Percentiles rank a stretch among this genome's conserved stretches.
Evolutionary conservation across 177 flowering plant genomes (phyloP).

Genomic region (Vitis hybrid): DNA sequence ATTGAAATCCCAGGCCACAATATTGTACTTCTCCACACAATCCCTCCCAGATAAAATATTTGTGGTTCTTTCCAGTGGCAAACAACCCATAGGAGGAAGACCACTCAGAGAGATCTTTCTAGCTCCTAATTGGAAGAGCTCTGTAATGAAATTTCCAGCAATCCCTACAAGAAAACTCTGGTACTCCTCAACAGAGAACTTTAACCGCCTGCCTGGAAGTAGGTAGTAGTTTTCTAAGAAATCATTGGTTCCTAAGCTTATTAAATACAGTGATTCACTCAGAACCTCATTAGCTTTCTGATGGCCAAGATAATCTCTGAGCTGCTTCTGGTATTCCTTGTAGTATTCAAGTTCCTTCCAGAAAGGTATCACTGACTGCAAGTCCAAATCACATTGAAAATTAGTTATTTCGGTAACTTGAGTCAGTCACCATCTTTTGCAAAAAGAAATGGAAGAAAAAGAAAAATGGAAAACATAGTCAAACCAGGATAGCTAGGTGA

Average conservation of each 20-base stretch:
- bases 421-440: too few species aligned
- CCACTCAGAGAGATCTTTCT: conserved; percentile 56
- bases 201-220: conserved; percentile 27
- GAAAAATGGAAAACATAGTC: too few species aligned
- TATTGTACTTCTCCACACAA: conserved; percentile 55
- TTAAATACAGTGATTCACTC: conserved; percentile 48
- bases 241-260: conserved; percentile 74
- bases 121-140: conserved; percentile 56
- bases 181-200: conserved; percentile 40
- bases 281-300: conserved; percentile 37
- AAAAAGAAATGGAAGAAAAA: too few species aligned
- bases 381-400: neutral
- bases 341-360: conserved; percentile 71
- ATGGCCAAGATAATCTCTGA: conserved; percentile 39
- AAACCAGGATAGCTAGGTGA: too few species aligned
- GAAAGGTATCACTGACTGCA: conserved; percentile 74
- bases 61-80: conserved; percentile 72
- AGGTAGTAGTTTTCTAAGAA: conserved; percentile 67
- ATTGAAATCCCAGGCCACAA: conserved; percentile 56
- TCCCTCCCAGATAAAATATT: conserved; percentile 27
- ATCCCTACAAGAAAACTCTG: conserved; percentile 40
- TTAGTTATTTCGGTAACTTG: too few species aligned
- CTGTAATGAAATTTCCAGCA: conserved; percentile 43
- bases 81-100: conserved; percentile 75
- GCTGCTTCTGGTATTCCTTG: conserved; percentile 48